Base-by-base conservation (phyloP, 192 early-diverging fungal genomes). In the Pilaira anomala region DNA sequence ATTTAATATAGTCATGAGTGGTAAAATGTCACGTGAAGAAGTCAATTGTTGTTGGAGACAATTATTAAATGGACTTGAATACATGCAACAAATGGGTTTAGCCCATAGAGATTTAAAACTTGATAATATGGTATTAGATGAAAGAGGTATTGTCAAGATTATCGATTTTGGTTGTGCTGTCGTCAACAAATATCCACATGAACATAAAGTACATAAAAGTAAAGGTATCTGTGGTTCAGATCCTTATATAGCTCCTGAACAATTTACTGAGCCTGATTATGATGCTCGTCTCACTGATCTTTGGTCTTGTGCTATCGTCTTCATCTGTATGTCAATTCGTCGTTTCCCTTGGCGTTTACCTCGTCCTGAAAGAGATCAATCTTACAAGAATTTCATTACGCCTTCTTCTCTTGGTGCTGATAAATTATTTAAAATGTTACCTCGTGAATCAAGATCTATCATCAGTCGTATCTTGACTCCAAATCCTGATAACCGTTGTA, bases 171-270 rank as follows among this genome's bases (percentile, higher is more conserved):
- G 93, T 1, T 90, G 91, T 67, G 85, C 87, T 11, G 82, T 84
- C 22, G 92, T 98, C 18, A 96, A 89, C 71, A 87, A 91, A 61
- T 86, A 87, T 40, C 94, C 93, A 11, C 95, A 91, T 74, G 84
- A 90, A 54, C 76, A 67, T 12, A 72, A 77, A 44, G 62, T 79
- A 13, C 62, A 68, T 8, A 49, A 70, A 48, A 78, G 73, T 16
- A 71, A 72, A 77, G 81, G 96, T 9, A 78, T 92, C 19, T 91
- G 84, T 66, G 96, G 96, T 2, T 92, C 90, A 11, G 96, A 94
- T 44, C 96, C 96, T 7, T 98, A 97, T 76, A 98, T 98, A 80
- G 94, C 93, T 0, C 96, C 96, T 28, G 96, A 98, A 66, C 79
- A 84, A 24, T 88, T 90, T 63, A 73, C 72, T 25, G 79, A 80